These are phyloP conservation scores for Leptoxyphium fumago DNA, from an alignment of 2,329 filamentous ascomycete species.

Conservation along the genomic window DNA sequence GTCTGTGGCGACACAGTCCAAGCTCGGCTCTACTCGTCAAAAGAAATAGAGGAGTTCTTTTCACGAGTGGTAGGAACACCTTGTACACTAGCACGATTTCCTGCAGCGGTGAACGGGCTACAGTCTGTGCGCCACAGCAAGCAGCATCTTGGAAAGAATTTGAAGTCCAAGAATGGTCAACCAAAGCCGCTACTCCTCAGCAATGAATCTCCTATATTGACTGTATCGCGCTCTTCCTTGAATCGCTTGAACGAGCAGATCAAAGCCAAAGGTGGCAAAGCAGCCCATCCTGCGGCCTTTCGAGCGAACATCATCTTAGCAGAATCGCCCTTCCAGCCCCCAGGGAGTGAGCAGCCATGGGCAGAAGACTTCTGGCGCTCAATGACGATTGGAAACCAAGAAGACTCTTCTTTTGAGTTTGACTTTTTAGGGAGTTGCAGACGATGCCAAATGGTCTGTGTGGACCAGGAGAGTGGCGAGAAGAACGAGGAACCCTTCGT, in stretches of 20 bases:
- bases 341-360: slow-evolving; percentile 46
- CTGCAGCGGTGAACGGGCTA: slow-evolving; percentile 41
- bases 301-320: slow-evolving; percentile 75
- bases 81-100: slow-evolving; percentile 74
- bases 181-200: slow-evolving; percentile 57
- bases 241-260: slow-evolving; percentile 64
- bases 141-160: slow-evolving; percentile 37
- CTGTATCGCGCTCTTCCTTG: slow-evolving; percentile 68
- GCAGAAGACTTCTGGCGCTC: slow-evolving; percentile 65
- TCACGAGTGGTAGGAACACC: slow-evolving; percentile 58
- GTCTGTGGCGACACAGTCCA: slow-evolving; percentile 73
- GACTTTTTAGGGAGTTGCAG: slow-evolving; percentile 66
- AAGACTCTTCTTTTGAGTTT: background rate
- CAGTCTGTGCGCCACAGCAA: slow-evolving; percentile 55
- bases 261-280: slow-evolving; percentile 42
- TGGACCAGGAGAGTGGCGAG: slow-evolving; percentile 69
- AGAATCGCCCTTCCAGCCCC: slow-evolving; percentile 27
- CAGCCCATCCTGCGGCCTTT: slow-evolving; percentile 61
- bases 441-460: slow-evolving; percentile 90
- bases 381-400: slow-evolving; percentile 37
- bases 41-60: slow-evolving; percentile 60
- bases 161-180: slow-evolving; percentile 6
- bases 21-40: slow-evolving; percentile 54
- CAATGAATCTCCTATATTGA: slow-evolving; percentile 87
- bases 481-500: slow-evolving; percentile 75